These are phyloP conservation scores for Penicillium italicum DNA, from an alignment of 2,329 filamentous ascomycete genomes.

Conservation along the genomic window DNA sequence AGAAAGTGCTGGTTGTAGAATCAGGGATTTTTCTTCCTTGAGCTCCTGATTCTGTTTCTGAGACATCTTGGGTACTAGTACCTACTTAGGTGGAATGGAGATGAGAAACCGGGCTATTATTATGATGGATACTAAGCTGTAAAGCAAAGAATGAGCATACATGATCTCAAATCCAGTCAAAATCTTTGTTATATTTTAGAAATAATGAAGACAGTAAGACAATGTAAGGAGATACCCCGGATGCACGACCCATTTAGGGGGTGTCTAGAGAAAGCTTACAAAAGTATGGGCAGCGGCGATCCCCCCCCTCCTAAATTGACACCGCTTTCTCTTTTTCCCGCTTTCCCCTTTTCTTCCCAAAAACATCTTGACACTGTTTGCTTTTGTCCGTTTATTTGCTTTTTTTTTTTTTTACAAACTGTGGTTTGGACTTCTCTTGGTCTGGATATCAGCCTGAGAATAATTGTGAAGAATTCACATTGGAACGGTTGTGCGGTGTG, in stretches of 20 bases:
- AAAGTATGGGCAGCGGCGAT: constrained; percentile 19
- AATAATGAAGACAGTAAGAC: not conserved
- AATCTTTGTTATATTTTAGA: not conserved
- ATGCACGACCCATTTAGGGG: constrained; percentile 1
- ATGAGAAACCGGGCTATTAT: not conserved
- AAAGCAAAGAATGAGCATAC: not conserved
- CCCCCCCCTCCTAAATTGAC: constrained; percentile 20
- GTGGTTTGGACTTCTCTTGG: constrained; percentile 8
- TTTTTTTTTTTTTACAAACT: constrained; percentile 9
- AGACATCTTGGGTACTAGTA: not conserved
- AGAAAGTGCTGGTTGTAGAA: not conserved
- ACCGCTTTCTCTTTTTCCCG: constrained; percentile 25
- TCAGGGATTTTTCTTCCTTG: not conserved
- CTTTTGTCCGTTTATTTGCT: constrained; percentile 14
- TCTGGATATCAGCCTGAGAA: constrained; percentile 9
- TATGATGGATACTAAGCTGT: not conserved
- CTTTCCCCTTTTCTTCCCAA: constrained; percentile 19
- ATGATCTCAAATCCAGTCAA: not conserved
- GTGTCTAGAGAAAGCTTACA: not conserved
- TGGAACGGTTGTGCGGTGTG: constrained; percentile 9
- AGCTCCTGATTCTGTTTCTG: not conserved
- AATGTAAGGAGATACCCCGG: constrained; percentile 4
- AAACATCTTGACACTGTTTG: not conserved
- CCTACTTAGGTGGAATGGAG: not conserved
- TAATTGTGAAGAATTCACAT: not conserved